Percentiles rank a stretch among this genome's conserved stretches.
phyloP scores from a whole-genome alignment of 768 basidiomycete species.

The Tylopilus felleus region DNA sequence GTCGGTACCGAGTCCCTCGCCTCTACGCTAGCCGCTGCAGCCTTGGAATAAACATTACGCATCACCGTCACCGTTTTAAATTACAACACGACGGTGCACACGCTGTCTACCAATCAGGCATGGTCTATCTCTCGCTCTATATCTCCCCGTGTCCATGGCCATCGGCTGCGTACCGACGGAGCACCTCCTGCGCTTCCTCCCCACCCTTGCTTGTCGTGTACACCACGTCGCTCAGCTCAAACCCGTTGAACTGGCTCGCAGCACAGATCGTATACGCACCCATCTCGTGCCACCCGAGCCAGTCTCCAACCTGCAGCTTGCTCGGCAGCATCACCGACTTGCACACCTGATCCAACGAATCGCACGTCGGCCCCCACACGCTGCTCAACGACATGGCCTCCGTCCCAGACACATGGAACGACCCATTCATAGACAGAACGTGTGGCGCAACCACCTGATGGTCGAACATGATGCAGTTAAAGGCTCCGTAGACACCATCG shows the following conservation, averaged over 20 bases:
- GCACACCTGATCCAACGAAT: conserved; percentile 92
- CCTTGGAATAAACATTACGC: conserved; percentile 13
- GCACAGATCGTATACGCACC: conserved; percentile 99
- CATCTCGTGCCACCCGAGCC: conserved; percentile 98
- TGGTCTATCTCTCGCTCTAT: not conserved
- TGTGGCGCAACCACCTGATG: conserved; percentile 89
- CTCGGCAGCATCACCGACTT: conserved; percentile 58
- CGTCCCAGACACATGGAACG: conserved; percentile 42
- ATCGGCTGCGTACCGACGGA: conserved; percentile 47
- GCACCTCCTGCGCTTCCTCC: conserved; percentile 48
- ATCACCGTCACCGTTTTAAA: conserved; percentile 6
- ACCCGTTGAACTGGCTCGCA: conserved; percentile 94
- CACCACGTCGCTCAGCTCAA: conserved; percentile 72
- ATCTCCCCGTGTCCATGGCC: conserved; percentile 35
- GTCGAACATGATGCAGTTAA: conserved; percentile 97
- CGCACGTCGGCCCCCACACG: conserved; percentile 99
- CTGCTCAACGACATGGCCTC: conserved; percentile 54
- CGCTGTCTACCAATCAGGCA: conserved; percentile 1
- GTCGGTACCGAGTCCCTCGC: conserved; percentile 10
- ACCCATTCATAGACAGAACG: conserved; percentile 67
- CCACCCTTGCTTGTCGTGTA: conserved; percentile 69
- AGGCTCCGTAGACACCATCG: conserved; percentile 96
- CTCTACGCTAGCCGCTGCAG: not conserved
- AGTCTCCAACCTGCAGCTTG: conserved; percentile 85
- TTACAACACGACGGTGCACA: conserved; percentile 11